Base-by-base conservation (phyloP, 148 eudicot species). In the Cornus suecica region DNA sequence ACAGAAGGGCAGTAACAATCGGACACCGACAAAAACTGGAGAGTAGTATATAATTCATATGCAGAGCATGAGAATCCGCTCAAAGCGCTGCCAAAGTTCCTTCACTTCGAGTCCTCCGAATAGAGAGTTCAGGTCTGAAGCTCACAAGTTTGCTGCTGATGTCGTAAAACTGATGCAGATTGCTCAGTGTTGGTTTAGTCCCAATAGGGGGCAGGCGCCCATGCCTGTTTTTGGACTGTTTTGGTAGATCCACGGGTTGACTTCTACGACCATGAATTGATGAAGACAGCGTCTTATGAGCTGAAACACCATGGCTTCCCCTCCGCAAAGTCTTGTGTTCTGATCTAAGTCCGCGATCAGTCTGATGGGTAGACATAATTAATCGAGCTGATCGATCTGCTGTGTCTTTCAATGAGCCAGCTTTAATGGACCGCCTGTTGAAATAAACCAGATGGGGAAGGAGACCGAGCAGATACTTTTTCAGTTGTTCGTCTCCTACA, bases 401-500 rank as follows among this genome's bases (percentile, higher is more conserved):
- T 45, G 85, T 64, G 52, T 94, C 99, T 80, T 88, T 91, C 79
- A 90, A 72, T 15, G 84, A 77, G 74, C 91, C 91, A 27, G 77
- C 78, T 83, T 92, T 92, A 32, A 87, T 83, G 65, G 89, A 72
- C 71, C 90, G 91, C 64, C 97, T 79, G 78, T 95, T 95, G 86
- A 78, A 95, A 83, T 95, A 95, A 61, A 89, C 84, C 34, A 95
- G 80, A 71, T 86, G 81, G 32, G 97, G 99, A 69, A 95, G 99
- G 75, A 92, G 83, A 56, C 92, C 85, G 66, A 78, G 88, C 26
- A 95, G 72, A 74, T 82, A 82, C 65, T 95, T 95, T 77, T 90
- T 92, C 48, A 95, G 81, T 76, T 92, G 97, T 77, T 95, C 97
- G 56, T 95, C 97, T 1, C 99, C 99, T 1, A 95, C 91, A 34